Evolutionary conservation across 768 basidiomycete genomes (phyloP).

Genomic region (Amanita subjunquillea): DNA sequence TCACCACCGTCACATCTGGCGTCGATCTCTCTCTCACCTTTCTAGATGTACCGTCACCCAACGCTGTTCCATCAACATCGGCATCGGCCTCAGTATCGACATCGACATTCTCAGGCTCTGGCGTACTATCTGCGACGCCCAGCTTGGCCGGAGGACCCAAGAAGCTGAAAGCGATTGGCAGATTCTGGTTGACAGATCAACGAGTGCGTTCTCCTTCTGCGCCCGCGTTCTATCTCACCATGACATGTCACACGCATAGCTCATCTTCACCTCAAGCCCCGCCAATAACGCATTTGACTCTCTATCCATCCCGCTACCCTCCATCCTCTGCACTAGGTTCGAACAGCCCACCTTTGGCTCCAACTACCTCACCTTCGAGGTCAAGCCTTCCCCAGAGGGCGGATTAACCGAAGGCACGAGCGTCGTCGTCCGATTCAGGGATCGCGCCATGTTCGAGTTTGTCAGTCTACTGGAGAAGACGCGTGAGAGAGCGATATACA

Average conservation of each 20-base stretch:
- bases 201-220: constrained; percentile 35
- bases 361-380: constrained; percentile 57
- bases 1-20: constrained; percentile 44
- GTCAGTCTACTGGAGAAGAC: constrained; percentile 66
- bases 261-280: constrained; percentile 44
- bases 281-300: constrained; percentile 29
- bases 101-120: background rate
- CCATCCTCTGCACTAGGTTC: constrained; percentile 60
- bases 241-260: constrained; percentile 23
- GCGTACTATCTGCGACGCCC: constrained; percentile 12
- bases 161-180: constrained; percentile 51
- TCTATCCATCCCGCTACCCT: constrained; percentile 48
- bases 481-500: constrained; percentile 64
- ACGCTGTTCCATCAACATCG: constrained; percentile 14
- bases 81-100: background rate
- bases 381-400: constrained; percentile 60
- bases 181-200: constrained; percentile 59
- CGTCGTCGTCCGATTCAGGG: constrained; percentile 58
- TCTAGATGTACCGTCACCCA: constrained; percentile 40
- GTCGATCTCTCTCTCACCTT: constrained; percentile 50
- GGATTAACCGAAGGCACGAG: constrained; percentile 54
- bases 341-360: constrained; percentile 66
- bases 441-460: constrained; percentile 66
- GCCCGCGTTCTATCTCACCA: background rate
- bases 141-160: constrained; percentile 45